Evolutionary conservation across 768 basidiomycete species (phyloP).

Genomic region (Phylloporus arenicola): DNA sequence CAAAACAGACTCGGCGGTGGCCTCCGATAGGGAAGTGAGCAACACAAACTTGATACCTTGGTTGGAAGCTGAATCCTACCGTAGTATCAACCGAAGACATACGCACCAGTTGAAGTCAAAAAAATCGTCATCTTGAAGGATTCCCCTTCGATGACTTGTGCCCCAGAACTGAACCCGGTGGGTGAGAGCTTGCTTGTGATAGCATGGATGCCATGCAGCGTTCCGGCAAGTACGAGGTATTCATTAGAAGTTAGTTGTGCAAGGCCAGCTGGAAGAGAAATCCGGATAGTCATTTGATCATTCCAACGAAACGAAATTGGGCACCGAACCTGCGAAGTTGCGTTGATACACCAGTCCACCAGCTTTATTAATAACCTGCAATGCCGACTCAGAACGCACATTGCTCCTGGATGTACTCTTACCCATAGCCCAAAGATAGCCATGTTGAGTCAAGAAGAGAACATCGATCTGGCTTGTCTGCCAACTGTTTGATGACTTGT

Average conservation of each 20-base stretch:
- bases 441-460: constrained; percentile 39
- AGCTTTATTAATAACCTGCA: constrained; percentile 94
- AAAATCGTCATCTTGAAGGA: constrained; percentile 91
- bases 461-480: neutral
- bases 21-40: constrained; percentile 73
- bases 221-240: constrained; percentile 92
- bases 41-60: constrained; percentile 95
- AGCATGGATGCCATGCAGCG: constrained; percentile 97
- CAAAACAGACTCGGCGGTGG: constrained; percentile 62
- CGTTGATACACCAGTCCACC: constrained; percentile 94
- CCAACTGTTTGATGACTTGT: neutral
- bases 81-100: neutral
- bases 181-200: constrained; percentile 92
- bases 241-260: constrained; percentile 89
- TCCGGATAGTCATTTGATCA: neutral
- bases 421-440: constrained; percentile 82
- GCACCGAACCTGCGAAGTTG: constrained; percentile 72
- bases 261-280: constrained; percentile 66
- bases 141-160: constrained; percentile 94
- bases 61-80: neutral
- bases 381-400: neutral
- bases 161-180: constrained; percentile 74
- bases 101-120: constrained; percentile 80
- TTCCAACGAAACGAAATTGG: neutral
- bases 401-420: constrained; percentile 18